Conservation (phyloP, 805 yeast genomes). For the Candida silvicultrix region DNA sequence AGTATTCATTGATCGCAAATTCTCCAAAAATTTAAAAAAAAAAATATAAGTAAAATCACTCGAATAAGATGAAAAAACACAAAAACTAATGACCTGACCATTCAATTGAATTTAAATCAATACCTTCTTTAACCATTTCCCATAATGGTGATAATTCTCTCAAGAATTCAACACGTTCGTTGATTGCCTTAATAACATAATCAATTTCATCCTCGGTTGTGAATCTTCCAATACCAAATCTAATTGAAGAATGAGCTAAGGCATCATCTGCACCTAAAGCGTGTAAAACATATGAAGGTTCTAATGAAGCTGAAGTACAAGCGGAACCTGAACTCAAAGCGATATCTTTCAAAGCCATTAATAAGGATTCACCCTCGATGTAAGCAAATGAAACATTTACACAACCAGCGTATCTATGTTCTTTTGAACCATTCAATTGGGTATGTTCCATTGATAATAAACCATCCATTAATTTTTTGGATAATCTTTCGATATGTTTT, state of each 20-base stretch:
- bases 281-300: slow-evolving; percentile 93
- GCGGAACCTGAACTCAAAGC: slow-evolving; percentile 97
- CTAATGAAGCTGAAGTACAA: slow-evolving; percentile 96
- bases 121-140: slow-evolving; percentile 99
- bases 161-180: slow-evolving; percentile 83
- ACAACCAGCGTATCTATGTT: slow-evolving; percentile 82
- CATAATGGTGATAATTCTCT: slow-evolving; percentile 92
- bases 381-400: slow-evolving; percentile 96
- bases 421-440: slow-evolving; percentile 78
- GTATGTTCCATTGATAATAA: slow-evolving; percentile 83
- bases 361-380: slow-evolving; percentile 93
- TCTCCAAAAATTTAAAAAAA: background rate
- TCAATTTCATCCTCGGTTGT: slow-evolving; percentile 96
- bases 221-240: slow-evolving; percentile 96
- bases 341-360: slow-evolving; percentile 96
- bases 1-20: too few relatives aligned
- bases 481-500: slow-evolving; percentile 61
- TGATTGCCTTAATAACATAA: slow-evolving; percentile 83
- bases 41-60: background rate
- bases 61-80: too few relatives aligned
- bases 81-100: slow-evolving; percentile 89
- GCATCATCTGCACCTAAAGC: slow-evolving; percentile 98
- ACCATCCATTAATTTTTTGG: slow-evolving; percentile 66
- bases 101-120: slow-evolving; percentile 86
- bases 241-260: slow-evolving; percentile 94